These are phyloP conservation scores for Bipolaris gigantea DNA, from an alignment of 2,329 filamentous ascomycete genomes.

Conservation along the genomic window DNA sequence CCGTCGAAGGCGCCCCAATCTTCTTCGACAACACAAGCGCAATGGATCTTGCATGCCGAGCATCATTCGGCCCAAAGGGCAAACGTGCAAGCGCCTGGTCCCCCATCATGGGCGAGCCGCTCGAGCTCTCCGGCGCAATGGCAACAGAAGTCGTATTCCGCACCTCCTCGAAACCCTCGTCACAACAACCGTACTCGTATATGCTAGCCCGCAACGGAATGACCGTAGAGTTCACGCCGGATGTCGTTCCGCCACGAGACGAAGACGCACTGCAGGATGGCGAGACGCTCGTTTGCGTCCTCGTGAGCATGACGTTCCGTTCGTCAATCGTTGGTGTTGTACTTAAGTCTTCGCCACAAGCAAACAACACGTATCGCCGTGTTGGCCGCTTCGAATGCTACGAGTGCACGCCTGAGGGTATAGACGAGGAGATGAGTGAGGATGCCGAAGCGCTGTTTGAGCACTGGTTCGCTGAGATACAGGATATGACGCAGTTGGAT, in stretches of 20 bases:
- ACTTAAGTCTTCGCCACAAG: slow-evolving; percentile 23
- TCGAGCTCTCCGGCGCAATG: slow-evolving; percentile 42
- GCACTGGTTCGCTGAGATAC: slow-evolving; percentile 42
- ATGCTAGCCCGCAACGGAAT: slow-evolving; percentile 32
- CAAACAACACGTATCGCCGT: slow-evolving; percentile 32
- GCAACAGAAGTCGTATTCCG: slow-evolving; percentile 35
- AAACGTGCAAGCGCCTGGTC: slow-evolving; percentile 32
- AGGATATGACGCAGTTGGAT: slow-evolving; percentile 43
- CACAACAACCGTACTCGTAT: slow-evolving; percentile 21
- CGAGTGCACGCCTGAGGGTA: slow-evolving; percentile 33
- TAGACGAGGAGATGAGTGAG: slow-evolving; percentile 37
- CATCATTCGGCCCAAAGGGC: slow-evolving; percentile 30
- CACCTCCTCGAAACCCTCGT: slow-evolving; percentile 4
- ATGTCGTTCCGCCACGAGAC: slow-evolving; percentile 31
- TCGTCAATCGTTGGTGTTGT: slow-evolving; percentile 41
- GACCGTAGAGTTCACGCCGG: slow-evolving; percentile 39
- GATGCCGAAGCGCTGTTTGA: slow-evolving; percentile 41
- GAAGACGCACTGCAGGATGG: slow-evolving; percentile 33
- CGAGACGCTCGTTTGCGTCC: slow-evolving; percentile 37
- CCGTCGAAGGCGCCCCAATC: slow-evolving; percentile 40
- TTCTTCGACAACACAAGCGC: slow-evolving; percentile 42
- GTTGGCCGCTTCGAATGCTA: slow-evolving; percentile 44
- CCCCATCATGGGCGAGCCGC: slow-evolving; percentile 32
- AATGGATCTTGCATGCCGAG: slow-evolving; percentile 42
- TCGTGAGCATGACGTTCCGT: slow-evolving; percentile 44